Evolutionary conservation across 192 early-diverging fungal species (phyloP), one percentile per base, ranked within the genome.

Genomic region (Ambispora gerdemannii): DNA sequence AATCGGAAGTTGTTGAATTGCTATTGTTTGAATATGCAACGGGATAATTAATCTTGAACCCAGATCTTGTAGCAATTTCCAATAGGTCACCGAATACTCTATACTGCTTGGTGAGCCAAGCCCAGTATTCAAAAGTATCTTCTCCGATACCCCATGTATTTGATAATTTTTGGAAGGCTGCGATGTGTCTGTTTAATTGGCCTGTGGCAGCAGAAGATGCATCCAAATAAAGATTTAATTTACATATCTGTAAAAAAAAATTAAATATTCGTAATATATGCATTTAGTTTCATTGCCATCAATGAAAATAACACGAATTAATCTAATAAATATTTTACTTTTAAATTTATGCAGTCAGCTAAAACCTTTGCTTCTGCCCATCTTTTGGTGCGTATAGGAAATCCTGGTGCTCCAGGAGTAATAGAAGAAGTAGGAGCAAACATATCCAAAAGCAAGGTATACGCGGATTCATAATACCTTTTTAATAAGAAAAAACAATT

Each of bases 41-140:
- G 0, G 92, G 93, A 13, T n/a, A n/a, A 15, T 6, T 6, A 43
- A 92, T 59, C 43, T 80, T 83, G 36, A 93, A 82, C 15, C 90
- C 89, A 33, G 80, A 73, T 69, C 87, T 88, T 38, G 79, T 84
- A 1, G 90, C 89, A 49, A 86, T 72, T 49, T 94, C 90, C 19
- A 95, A 67, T 1, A 90, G 63, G 50, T 95, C 93, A 8, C 86
- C 91, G 86, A 95, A 94, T 4, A 88, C 76, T 11, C 88, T 83
- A 68, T 88, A 94, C 80, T 94, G 92, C 33, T 87, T 91, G 4
- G 86, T 83, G 4, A 87, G 80, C 92, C 92, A 95, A 4, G 84
- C 76, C 93, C 93, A 95, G 74, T 91, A 95, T 61, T 92, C 89
- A 70, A 87, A 88, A 1, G 92, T 88, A n/a, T 88, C 87, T 33